phyloP scores from a whole-genome alignment of 768 basidiomycete genomes.

The Strobilomyces echinocephalus region DNA sequence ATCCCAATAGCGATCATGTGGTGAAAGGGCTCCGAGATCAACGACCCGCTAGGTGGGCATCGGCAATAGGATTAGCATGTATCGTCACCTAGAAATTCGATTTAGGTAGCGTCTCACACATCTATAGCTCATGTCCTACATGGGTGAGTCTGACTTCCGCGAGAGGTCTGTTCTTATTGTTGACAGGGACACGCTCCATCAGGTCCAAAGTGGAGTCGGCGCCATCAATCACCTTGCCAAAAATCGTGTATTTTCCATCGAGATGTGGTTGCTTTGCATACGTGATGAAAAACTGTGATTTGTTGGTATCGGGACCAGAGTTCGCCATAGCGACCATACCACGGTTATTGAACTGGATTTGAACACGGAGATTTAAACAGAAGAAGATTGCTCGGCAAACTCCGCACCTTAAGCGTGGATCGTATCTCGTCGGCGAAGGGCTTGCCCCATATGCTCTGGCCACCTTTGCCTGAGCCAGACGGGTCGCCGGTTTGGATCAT shows the following conservation, averaged over 20 bases:
- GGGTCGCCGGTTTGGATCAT: constrained; percentile 95
- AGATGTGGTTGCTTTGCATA: constrained; percentile 93
- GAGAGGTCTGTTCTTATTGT: constrained; percentile 82
- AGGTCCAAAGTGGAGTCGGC: constrained; percentile 88
- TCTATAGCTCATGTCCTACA: constrained; percentile 42
- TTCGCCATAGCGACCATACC: constrained; percentile 99
- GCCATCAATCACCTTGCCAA: constrained; percentile 98
- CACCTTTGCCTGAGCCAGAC: constrained; percentile 87
- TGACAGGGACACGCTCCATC: constrained; percentile 92
- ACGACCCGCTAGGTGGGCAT: constrained; percentile 41
- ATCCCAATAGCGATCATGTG: neutral
- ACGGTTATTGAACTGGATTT: constrained; percentile 83
- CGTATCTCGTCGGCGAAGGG: constrained; percentile 90
- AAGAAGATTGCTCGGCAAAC: neutral
- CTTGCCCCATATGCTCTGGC: constrained; percentile 93
- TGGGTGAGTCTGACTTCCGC: constrained; percentile 77
- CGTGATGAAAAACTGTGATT: constrained; percentile 84
- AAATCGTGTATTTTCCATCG: constrained; percentile 91
- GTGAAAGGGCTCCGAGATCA: constrained; percentile 10
- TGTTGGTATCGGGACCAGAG: constrained; percentile 90
- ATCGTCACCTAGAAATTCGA: constrained; percentile 60
- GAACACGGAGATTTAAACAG: neutral
- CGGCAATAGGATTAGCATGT: constrained; percentile 94
- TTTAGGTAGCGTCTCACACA: constrained; percentile 1
- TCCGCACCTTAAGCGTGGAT: constrained; percentile 82